A percentile compares a stretch with the other conserved stretches of the same genome.
Evolutionary conservation across 768 basidiomycete genomes (phyloP).

Genomic region (Suillus sp.): DNA sequence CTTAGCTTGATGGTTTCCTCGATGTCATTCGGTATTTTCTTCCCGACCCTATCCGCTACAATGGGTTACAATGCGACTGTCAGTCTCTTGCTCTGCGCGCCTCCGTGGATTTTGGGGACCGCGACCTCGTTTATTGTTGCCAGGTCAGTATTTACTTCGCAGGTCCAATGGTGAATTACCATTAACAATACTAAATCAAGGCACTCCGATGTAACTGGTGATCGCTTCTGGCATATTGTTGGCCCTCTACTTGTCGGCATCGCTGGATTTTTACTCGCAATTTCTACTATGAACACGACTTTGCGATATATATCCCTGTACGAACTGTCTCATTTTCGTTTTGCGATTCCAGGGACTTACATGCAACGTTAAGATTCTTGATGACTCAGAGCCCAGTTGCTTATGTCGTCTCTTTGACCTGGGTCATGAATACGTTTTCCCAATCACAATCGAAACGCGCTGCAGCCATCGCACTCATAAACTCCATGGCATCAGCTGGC

Average conservation of each 20-base stretch:
- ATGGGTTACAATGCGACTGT: conserved; percentile 64
- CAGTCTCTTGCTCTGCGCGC: conserved; percentile 73
- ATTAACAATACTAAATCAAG: conserved; percentile 32
- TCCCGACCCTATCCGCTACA: conserved; percentile 76
- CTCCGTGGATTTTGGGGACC: conserved; percentile 69
- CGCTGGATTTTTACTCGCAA: conserved; percentile 65
- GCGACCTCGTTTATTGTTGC: conserved; percentile 55
- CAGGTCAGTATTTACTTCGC: conserved; percentile 35
- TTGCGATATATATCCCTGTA: conserved; percentile 68
- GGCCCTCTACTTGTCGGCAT: conserved; percentile 56
- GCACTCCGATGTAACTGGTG: conserved; percentile 70
- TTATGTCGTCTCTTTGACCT: conserved; percentile 61
- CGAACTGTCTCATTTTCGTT: conserved; percentile 20
- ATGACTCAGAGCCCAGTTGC: conserved; percentile 74
- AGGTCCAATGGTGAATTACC: not conserved
- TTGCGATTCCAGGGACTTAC: not conserved
- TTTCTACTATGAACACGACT: conserved; percentile 59
- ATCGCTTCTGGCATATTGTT: conserved; percentile 73
- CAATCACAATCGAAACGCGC: conserved; percentile 84
- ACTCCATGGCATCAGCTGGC: conserved; percentile 76
- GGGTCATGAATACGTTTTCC: conserved; percentile 61
- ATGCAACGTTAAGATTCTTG: conserved; percentile 54
- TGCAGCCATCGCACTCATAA: conserved; percentile 77
- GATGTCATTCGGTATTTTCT: conserved; percentile 75
- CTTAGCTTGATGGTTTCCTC: conserved; percentile 57